phyloP scores from a whole-genome alignment of 495 filamentous ascomycete species.

The Xylaria cubensis region DNA sequence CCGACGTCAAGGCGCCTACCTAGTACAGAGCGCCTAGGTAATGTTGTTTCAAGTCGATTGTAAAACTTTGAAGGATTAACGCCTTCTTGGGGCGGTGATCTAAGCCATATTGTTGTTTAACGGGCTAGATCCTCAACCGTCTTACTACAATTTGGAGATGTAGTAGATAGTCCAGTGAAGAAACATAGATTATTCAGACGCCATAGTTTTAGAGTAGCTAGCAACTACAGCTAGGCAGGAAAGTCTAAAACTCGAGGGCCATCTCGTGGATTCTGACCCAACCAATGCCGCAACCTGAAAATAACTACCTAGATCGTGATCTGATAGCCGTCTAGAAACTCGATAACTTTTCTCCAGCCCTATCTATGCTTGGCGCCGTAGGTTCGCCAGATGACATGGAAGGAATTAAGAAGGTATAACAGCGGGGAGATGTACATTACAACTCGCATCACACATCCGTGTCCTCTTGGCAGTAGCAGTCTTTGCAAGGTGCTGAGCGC shows the following conservation, averaged over 20 bases:
- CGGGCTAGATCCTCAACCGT: not conserved
- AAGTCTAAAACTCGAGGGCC: not conserved
- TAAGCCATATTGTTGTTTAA: not conserved
- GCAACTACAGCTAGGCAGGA: not conserved
- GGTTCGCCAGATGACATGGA: not conserved
- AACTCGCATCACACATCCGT: not conserved
- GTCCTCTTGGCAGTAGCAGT: not conserved
- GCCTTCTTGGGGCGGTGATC: not conserved
- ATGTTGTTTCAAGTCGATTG: constrained; percentile 8
- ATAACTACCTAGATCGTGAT: not conserved
- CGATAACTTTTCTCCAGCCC: not conserved
- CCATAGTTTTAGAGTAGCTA: not conserved
- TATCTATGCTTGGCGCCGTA: not conserved
- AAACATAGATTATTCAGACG: not conserved
- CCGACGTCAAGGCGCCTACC: not conserved
- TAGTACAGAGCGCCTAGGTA: not conserved
- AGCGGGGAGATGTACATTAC: not conserved
- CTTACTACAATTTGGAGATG: not conserved
- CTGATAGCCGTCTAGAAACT: not conserved
- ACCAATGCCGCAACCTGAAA: not conserved
- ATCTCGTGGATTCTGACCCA: not conserved
- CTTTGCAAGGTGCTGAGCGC: constrained; percentile 2
- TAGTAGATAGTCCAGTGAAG: not conserved
- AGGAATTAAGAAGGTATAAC: not conserved
- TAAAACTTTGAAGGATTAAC: not conserved